Base-by-base conservation (phyloP, 306 rosid species). In the Crataegus laevigata region DNA sequence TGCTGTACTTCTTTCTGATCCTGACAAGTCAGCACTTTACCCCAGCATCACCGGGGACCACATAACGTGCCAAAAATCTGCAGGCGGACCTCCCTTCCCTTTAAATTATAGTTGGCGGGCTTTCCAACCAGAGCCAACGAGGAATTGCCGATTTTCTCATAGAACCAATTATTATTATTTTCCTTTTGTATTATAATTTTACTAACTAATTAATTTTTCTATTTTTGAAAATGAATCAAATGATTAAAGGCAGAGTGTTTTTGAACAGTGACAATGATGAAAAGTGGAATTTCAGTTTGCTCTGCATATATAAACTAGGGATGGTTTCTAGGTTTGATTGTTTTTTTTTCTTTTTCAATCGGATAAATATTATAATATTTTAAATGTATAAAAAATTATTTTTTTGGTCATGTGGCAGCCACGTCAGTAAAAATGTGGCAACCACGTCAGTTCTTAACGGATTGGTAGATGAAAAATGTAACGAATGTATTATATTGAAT, bases 21-120 rank as follows among this genome's bases (percentile, higher is more conserved):
- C n/a, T 19, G 81, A 84, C 90, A 82, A 84, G 80, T 72, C 82
- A 76, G 42, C 69, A 60, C 0, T 15, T 34, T 51, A 21, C 5
- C 66, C 66, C 66, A 51, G 61, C 1, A 6, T 9, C 7, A 17
- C 54, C 0, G 0, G 19, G 9, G 40, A 36, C 19, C 29, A 0
- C 14, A 17, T 54, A 61, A 78, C 68, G 78, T 78, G 83, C 78
- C 83, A 60, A 17, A 5, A 66, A 70, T 75, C 67, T 21, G 52
- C 36, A 2, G 21, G 1, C 75, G 75, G 40, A 64, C 54, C 28
- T 9, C 69, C 36, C 40, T 36, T 7, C 9, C 9, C 9, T 36
- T 36, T 54, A n/a, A 29, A 78, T 8, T 4, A 66, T 26, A 29
- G 80, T 75, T 73, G 68, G 83, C 66, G 77, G 76, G 68, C 47